Evolutionary conservation across 176 grass and related monocot species (phyloP).

Genomic region (Bonia amplexicaulis): DNA sequence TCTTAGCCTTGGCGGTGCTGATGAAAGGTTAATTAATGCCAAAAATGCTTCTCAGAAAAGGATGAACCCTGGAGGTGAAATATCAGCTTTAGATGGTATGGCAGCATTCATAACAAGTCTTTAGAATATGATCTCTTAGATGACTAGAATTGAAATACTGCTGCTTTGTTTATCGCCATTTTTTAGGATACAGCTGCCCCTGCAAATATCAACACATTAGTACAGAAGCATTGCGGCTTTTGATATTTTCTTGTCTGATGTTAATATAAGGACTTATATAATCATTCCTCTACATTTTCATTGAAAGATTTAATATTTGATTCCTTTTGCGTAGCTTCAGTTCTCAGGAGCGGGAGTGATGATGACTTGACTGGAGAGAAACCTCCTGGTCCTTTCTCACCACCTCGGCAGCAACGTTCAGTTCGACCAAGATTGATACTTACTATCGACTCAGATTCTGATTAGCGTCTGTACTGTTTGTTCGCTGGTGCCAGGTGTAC

Average conservation of each 20-base stretch:
- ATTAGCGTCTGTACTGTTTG: constrained; percentile 23
- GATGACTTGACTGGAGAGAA: background rate
- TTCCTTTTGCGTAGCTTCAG: constrained; percentile 38
- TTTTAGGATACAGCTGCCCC: background rate
- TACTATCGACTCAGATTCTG: constrained; percentile 55
- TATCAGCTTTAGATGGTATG: constrained; percentile 22
- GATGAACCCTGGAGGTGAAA: constrained; percentile 19
- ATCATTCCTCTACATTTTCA: background rate
- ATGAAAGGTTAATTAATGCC: constrained; percentile 16
- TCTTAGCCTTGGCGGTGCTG: constrained; percentile 18
- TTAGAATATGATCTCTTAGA: background rate
- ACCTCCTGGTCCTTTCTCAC: constrained; percentile 16
- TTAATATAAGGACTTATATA: constrained; percentile 3
- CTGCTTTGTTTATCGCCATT: background rate
- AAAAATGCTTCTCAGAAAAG: constrained; percentile 14
- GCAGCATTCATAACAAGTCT: background rate
- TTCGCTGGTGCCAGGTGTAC: background rate
- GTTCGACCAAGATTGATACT: constrained; percentile 39
- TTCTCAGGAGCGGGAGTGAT: background rate
- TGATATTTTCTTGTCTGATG: background rate
- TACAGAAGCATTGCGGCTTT: background rate
- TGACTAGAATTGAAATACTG: background rate
- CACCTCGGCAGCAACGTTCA: constrained; percentile 23
- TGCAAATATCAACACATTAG: background rate
- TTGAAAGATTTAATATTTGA: constrained; percentile 3